Base-by-base conservation (phyloP, 164 flowering plant genomes). In the Kalanchoe fedtschenkoi region DNA sequence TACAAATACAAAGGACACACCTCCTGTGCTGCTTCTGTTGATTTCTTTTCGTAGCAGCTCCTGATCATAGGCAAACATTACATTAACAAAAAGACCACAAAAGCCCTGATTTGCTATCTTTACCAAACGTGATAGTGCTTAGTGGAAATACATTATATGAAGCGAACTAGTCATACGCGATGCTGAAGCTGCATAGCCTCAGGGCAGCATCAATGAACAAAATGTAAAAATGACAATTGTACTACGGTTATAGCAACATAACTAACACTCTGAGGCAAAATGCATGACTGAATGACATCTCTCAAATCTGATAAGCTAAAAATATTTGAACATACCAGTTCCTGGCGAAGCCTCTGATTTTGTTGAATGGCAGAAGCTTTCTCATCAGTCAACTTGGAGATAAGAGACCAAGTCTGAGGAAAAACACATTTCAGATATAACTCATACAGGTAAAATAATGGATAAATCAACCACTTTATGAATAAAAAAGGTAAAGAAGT, bases 311-410 rank as follows among this genome's bases (percentile, higher is more conserved):
- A 22, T 44, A 19, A 17, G 34, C 24, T 19, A 55, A 14, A 22
- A n/a, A 28, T 29, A 43, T 24, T 30, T 15, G 58, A 58, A 30
- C 67, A 47, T 83, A 89, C 96, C 96, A 86, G 68, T 69, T 89
- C 91, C 65, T 75, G 80, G 43, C 62, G 84, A 32, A 86, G 84
- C 64, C 70, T 80, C 71, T 89, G 85, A 68, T 71, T 89, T 75
- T 82, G 83, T 72, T 77, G 75, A 60, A 77, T 34, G 32, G 86
- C 87, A 70, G 69, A 64, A 64, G 78, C 71, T 74, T 77, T 85
- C 84, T 89, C 91, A 44, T 80, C 86, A 0, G 73, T 82, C 75
- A 86, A 69, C 79, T 75, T 85, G 24, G 89, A 78, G 69, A 89
- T 74, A 68, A 72, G 37, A 37, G 83, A 68, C 80, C 61, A 70